Percentiles rank a stretch among this genome's conserved stretches.
These are phyloP conservation scores for Malassezia yamatoensis DNA, from an alignment of 1,284 basidiomycete species.

Conservation along the genomic window DNA sequence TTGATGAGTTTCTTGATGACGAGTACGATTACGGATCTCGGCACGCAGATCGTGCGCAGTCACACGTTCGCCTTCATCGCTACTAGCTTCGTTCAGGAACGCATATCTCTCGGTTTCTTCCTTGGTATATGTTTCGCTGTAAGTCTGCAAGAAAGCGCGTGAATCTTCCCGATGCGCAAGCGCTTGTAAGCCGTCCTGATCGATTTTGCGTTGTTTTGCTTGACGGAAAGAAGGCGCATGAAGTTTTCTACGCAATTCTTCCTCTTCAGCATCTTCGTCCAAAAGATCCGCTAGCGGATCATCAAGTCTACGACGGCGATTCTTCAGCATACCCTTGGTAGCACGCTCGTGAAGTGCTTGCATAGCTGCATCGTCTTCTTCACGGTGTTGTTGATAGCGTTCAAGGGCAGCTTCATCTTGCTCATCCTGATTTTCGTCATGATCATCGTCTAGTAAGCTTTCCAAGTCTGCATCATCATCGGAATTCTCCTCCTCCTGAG, in stretches of 20 bases:
- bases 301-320: constrained; percentile 20
- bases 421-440: constrained; percentile 33
- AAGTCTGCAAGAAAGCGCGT: constrained; percentile 30
- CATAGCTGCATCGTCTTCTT: constrained; percentile 29
- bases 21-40: constrained; percentile 3
- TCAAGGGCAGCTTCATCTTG: constrained; percentile 32
- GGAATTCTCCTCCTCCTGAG: constrained; percentile 28
- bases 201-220: constrained; percentile 26
- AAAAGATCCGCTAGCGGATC: constrained; percentile 28
- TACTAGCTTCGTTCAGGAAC: constrained; percentile 21
- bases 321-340: constrained; percentile 27
- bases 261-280: constrained; percentile 43
- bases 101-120: constrained; percentile 27
- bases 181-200: constrained; percentile 32
- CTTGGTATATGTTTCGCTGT: constrained; percentile 26
- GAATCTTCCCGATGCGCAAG: constrained; percentile 30
- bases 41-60: constrained; percentile 7
- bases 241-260: constrained; percentile 23
- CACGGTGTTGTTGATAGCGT: constrained; percentile 30
- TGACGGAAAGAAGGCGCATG: constrained; percentile 19
- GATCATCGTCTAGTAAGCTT: constrained; percentile 37
- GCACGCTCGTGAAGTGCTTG: constrained; percentile 35
- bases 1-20: not conserved
- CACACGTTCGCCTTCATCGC: constrained; percentile 18
- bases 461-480: constrained; percentile 36